Evolutionary conservation across 129 eudicot species (phyloP), one percentile per base, ranked within the genome.

Genomic region (Arctium lappa): DNA sequence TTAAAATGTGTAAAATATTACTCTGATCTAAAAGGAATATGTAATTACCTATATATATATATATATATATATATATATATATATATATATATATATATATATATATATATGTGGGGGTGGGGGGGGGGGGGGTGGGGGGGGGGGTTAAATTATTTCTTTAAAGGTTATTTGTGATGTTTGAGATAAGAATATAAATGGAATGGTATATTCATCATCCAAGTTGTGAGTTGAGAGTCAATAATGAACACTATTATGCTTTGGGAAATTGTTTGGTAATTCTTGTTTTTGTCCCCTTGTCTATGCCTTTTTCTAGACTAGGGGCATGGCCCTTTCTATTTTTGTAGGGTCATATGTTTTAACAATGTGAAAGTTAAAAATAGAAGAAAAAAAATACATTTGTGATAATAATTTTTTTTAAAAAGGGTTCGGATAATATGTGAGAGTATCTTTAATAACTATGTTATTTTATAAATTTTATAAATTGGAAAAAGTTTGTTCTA

Each of bases 201-300:
- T 22, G 34, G 71, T 66, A 66, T 29, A 66, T 66, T 13, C 27
- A 27, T 34, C 33, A 29, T 60, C 68, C 32, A 66, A 80, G 69
- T 71, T 71, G 77, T 71, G 30, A 32, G 16, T 39, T 60, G 29
- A 13, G 66, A 71, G 83, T 80, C 83, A 80, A 80, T 50, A 80
- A 46, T 71, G 77, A 56, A 53, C 77, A 80, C 77, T 48, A 69
- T 69, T 69, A 37, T 36, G 63, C 69, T 69, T 44, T 80, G 77
- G 77, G 83, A 80, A 80, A 71, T 71, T 80, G 83, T 71, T 34
- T 48, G 71, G 83, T 80, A 71, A 80, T 80, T 80, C 83, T 70
- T 71, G 70, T 44, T 80, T 60, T 71, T 72, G 83, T 71, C 46
- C 77, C 37, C 7, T 34, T 48, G 1, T 71, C 48, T 40, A 32